Evolutionary conservation across 805 yeast genomes (phyloP), one percentile per base, ranked within the genome.

Genomic region (Torulaspora delbrueckii): DNA sequence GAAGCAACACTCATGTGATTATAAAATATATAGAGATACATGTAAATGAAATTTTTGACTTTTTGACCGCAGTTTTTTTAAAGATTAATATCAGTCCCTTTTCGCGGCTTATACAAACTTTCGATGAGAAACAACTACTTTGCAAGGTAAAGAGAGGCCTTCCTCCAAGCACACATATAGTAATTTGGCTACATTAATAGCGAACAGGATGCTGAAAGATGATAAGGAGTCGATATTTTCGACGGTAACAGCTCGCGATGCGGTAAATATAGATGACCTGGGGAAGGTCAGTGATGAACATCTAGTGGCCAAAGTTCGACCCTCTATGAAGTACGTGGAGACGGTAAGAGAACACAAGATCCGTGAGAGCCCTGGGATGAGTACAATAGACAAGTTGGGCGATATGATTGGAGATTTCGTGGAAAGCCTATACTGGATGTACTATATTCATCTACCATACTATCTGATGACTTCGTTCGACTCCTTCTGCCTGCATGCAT

Each of bases 381-480:
- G 52, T 13, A 43, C 49, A n/a, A 16, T 40, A 10, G 60, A 63
- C 25, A 59, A 52, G 48, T 25, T 63, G 25, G 63, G 56, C 16
- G 42, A 39, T 35, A 24, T 32, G 25, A 43, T 63, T 30, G 63
- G 55, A 42, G 63, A 60, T 31, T 48, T 62, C 19, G 46, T 64
- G n/a, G 60, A 59, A 34, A 45, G 42, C 14, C 47, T 71, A 14
- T 71, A 69, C 50, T 72, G 76, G 76, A 69, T 65, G 40, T 72
- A 72, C 48, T 72, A 71, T 43, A 64, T 72, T 22, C 75, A 72
- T 51, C 51, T 72, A 38, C 76, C 76, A 13, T 72, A 66, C 51
- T 72, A 71, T 46, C 46, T 72, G 42, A 69, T 72, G 74, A 69
- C 73, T 19, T 52, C 65, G 3, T 66, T 63, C 37, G 76, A 72